Evolutionary conservation across 1,139 yeast species (phyloP).

Genomic region (Suhomyces yuchorum): DNA sequence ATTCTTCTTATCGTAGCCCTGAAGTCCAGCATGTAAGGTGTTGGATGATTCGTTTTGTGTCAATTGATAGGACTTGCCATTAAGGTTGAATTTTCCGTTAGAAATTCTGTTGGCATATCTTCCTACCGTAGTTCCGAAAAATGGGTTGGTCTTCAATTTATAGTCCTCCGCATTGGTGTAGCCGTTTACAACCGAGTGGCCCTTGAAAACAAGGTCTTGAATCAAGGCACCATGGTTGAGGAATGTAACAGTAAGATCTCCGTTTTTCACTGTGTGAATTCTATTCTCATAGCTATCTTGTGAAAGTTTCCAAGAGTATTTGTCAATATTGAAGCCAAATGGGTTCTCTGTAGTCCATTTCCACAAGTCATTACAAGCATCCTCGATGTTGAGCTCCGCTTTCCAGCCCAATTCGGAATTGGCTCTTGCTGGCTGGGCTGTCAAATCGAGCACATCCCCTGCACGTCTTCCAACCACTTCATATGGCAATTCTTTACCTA

Average conservation of each 20-base stretch:
- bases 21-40: constrained; percentile 54
- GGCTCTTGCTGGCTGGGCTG: constrained; percentile 73
- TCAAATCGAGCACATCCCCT: constrained; percentile 79
- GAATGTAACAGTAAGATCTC: constrained; percentile 44
- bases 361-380: constrained; percentile 78
- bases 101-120: constrained; percentile 64
- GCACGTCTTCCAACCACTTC: constrained; percentile 67
- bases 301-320: constrained; percentile 34
- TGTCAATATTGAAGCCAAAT: constrained; percentile 53
- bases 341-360: constrained; percentile 76
- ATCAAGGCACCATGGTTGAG: constrained; percentile 57
- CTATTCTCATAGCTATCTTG: constrained; percentile 34
- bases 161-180: constrained; percentile 42
- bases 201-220: constrained; percentile 42
- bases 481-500: constrained; percentile 67
- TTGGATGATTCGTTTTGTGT: constrained; percentile 44
- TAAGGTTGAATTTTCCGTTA: constrained; percentile 44
- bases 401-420: constrained; percentile 66
- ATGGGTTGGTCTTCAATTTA: constrained; percentile 43
- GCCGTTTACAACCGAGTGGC: constrained; percentile 35
- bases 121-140: constrained; percentile 65
- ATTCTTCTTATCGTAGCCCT: constrained; percentile 53
- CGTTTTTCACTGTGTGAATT: constrained; percentile 40
- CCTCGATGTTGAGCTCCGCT: constrained; percentile 56
- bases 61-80: constrained; percentile 43